phyloP scores from a whole-genome alignment of 352 stramenopile species.

The Pythium folliculosum region DNA sequence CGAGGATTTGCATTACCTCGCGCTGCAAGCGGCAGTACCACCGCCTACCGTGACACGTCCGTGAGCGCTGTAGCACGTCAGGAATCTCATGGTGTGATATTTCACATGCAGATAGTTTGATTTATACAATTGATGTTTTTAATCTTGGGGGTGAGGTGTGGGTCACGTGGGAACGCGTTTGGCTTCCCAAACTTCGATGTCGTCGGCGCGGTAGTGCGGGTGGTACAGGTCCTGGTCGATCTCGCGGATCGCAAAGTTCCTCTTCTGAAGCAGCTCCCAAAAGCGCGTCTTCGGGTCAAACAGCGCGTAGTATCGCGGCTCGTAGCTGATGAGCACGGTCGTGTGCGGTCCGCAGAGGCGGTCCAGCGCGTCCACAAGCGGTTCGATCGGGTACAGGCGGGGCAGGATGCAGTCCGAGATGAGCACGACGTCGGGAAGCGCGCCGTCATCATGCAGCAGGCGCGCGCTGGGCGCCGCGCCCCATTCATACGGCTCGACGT shows the following conservation, averaged over 20 bases:
- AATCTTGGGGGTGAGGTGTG: neutral
- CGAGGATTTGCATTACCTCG: conserved; percentile 75
- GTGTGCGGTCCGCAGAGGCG: conserved; percentile 57
- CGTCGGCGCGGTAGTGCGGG: conserved; percentile 71
- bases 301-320: conserved; percentile 78
- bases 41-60: neutral
- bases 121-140: conserved; percentile 2
- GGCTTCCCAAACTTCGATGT: conserved; percentile 90
- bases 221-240: conserved; percentile 64
- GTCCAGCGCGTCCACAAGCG: conserved; percentile 89
- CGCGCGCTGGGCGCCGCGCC: conserved; percentile 44
- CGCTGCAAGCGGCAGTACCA: conserved; percentile 45
- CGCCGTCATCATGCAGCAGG: conserved; percentile 30
- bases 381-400: conserved; percentile 95
- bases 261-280: conserved; percentile 61
- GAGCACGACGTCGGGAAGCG: conserved; percentile 81
- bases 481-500: conserved; percentile 91
- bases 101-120: neutral
- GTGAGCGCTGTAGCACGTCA: neutral
- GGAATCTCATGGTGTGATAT: no score
- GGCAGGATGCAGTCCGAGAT: conserved; percentile 96
- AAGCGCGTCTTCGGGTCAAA: conserved; percentile 86
- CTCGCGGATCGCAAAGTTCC: conserved; percentile 51
- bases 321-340: conserved; percentile 83
- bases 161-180: conserved; percentile 11